These are phyloP conservation scores for Leptographium flavum DNA, from an alignment of 2,329 filamentous ascomycete species.

Conservation along the genomic window DNA sequence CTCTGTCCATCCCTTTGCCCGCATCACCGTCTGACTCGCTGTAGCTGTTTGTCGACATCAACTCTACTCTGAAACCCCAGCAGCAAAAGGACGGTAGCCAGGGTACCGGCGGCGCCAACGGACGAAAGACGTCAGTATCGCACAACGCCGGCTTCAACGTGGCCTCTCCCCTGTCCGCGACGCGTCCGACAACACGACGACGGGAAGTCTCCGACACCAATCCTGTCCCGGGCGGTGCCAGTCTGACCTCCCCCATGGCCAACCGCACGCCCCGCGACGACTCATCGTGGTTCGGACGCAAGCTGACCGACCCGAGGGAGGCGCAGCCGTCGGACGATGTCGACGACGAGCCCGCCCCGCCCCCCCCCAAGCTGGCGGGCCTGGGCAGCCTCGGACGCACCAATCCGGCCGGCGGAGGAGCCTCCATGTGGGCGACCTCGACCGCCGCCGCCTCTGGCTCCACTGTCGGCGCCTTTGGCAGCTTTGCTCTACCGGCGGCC, in stretches of 20 bases:
- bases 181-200: conserved; percentile 62
- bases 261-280: conserved; percentile 48
- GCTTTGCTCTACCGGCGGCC: conserved; percentile 56
- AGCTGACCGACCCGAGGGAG: conserved; percentile 38
- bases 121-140: conserved; percentile 74
- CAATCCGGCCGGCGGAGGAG: conserved; percentile 30
- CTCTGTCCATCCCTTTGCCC: background rate
- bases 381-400: conserved; percentile 37
- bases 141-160: conserved; percentile 55
- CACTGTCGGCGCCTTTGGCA: conserved; percentile 77
- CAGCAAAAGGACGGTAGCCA: conserved; percentile 55
- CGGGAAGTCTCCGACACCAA: conserved; percentile 67
- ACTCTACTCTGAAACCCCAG: conserved; percentile 81
- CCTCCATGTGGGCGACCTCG: conserved; percentile 29
- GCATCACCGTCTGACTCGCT: background rate
- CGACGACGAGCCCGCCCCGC: conserved; percentile 28
- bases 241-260: conserved; percentile 46
- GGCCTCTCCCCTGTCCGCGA: conserved; percentile 56
- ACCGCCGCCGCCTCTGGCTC: conserved; percentile 41
- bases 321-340: conserved; percentile 33
- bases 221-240: conserved; percentile 34
- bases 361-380: conserved; percentile 18
- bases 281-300: conserved; percentile 43
- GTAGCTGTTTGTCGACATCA: conserved; percentile 78
- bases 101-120: conserved; percentile 38